Percentiles rank a stretch among this genome's conserved stretches.
phyloP scores from a whole-genome alignment of 2,329 filamentous ascomycete species.

The Byssoonygena ceratinophila region DNA sequence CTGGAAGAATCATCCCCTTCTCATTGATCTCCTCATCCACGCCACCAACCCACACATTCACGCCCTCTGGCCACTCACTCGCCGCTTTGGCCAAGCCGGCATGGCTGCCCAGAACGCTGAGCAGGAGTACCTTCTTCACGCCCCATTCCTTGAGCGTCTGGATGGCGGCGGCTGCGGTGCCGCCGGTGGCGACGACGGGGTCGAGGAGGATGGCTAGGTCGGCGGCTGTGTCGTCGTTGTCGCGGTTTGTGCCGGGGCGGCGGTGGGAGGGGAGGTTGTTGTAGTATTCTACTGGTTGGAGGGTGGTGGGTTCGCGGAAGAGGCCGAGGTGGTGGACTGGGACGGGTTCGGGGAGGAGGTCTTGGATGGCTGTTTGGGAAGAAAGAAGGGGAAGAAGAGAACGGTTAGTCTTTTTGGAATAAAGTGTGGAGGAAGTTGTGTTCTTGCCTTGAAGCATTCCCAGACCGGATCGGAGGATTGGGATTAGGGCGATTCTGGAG shows the following conservation, averaged over 20 bases:
- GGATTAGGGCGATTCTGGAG: constrained; percentile 65
- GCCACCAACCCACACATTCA: constrained; percentile 64
- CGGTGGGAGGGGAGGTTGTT: constrained; percentile 72
- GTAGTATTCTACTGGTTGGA: constrained; percentile 92
- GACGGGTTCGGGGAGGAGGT: constrained; percentile 66
- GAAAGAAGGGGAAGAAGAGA: background rate
- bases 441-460: constrained; percentile 72
- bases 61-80: constrained; percentile 56
- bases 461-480: constrained; percentile 83
- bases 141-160: constrained; percentile 86
- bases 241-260: constrained; percentile 18
- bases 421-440: background rate
- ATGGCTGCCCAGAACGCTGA: constrained; percentile 62
- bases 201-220: constrained; percentile 75
- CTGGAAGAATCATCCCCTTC: constrained; percentile 83
- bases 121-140: constrained; percentile 65
- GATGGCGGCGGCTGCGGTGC: constrained; percentile 80
- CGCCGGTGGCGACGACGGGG: constrained; percentile 86
- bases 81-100: constrained; percentile 63
- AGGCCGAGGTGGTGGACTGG: constrained; percentile 89
- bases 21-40: constrained; percentile 62
- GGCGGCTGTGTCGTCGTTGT: constrained; percentile 35
- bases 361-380: constrained; percentile 54
- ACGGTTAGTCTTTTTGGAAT: background rate
- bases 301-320: constrained; percentile 77